Conservation (phyloP, 192 early-diverging fungal genomes). For the Geosiphon pyriformis region DNA sequence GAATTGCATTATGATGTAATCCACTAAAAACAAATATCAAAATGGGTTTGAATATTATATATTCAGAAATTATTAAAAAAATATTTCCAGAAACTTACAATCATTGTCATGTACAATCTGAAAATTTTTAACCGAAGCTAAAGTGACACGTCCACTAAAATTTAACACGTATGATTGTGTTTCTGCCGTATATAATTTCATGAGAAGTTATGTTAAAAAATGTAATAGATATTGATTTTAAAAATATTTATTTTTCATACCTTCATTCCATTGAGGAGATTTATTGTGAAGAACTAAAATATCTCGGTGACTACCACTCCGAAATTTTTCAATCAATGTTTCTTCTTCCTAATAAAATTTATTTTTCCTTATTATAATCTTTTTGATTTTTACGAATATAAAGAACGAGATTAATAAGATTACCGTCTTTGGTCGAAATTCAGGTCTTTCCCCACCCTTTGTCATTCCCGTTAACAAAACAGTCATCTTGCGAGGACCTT, state of each 20-base stretch:
- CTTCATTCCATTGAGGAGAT: slow-evolving; percentile 89
- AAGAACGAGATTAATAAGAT: slow-evolving; percentile 15
- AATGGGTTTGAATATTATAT: not conserved
- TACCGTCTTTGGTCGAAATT: slow-evolving; percentile 49
- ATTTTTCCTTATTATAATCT: no score
- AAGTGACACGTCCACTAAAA: slow-evolving; percentile 82
- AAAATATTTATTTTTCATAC: slow-evolving; percentile 27
- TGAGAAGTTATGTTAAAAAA: not conserved
- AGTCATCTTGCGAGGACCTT: slow-evolving; percentile 91
- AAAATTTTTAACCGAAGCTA: slow-evolving; percentile 95
- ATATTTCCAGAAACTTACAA: slow-evolving; percentile 42
- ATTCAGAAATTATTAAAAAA: not conserved
- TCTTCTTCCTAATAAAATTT: slow-evolving; percentile 47
- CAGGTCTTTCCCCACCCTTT: slow-evolving; percentile 48
- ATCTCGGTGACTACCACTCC: slow-evolving; percentile 48
- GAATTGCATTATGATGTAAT: slow-evolving; percentile 94
- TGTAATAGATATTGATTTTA: not conserved
- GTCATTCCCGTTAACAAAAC: slow-evolving; percentile 71
- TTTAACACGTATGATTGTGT: slow-evolving; percentile 89
- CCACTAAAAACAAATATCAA: slow-evolving; percentile 48
- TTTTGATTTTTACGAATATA: no score
- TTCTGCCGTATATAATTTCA: slow-evolving; percentile 59
- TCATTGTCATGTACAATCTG: slow-evolving; percentile 92
- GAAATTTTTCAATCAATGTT: slow-evolving; percentile 55
- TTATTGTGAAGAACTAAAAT: slow-evolving; percentile 85